phyloP scores from a whole-genome alignment of 805 yeast genomes.

The Candida maesae region DNA sequence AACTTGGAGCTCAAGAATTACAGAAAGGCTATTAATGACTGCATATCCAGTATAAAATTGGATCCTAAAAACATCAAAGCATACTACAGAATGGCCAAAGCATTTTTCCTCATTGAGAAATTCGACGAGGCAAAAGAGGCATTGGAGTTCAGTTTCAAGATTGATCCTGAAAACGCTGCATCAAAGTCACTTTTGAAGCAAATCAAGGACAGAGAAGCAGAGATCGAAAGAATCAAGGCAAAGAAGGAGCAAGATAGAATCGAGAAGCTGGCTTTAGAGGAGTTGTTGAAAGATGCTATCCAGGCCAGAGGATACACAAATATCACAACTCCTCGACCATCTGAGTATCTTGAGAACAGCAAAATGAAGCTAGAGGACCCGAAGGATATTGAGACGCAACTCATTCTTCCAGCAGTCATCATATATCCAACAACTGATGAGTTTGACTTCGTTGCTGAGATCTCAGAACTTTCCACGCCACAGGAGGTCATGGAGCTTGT shows the following conservation, averaged over 20 bases:
- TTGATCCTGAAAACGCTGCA: conserved; percentile 59
- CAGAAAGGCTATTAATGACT: conserved; percentile 82
- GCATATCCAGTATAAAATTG: conserved; percentile 60
- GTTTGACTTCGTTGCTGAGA: conserved; percentile 74
- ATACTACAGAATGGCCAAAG: conserved; percentile 77
- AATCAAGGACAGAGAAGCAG: conserved; percentile 37
- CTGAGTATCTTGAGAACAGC: conserved; percentile 52
- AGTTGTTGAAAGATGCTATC: conserved; percentile 55
- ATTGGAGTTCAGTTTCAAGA: conserved; percentile 55
- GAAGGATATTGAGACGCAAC: conserved; percentile 67
- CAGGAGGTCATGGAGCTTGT: conserved; percentile 57
- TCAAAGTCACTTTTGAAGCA: conserved; percentile 43
- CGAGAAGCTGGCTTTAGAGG: conserved; percentile 38
- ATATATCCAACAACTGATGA: conserved; percentile 82
- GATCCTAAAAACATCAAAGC: conserved; percentile 81
- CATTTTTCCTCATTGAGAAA: conserved; percentile 64
- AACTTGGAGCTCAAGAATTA: conserved; percentile 81
- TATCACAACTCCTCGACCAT: conserved; percentile 48
- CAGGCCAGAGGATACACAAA: conserved; percentile 52
- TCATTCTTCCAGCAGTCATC: conserved; percentile 76
- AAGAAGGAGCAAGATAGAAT: conserved; percentile 31
- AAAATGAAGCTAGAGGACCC: conserved; percentile 58
- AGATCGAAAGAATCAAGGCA: conserved; percentile 29
- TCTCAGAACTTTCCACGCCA: conserved; percentile 70
- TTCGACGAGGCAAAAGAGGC: conserved; percentile 71